Percentiles rank a stretch among this genome's conserved stretches.
phyloP scores from a whole-genome alignment of 768 basidiomycete species.

The Phylloporus scabripes region DNA sequence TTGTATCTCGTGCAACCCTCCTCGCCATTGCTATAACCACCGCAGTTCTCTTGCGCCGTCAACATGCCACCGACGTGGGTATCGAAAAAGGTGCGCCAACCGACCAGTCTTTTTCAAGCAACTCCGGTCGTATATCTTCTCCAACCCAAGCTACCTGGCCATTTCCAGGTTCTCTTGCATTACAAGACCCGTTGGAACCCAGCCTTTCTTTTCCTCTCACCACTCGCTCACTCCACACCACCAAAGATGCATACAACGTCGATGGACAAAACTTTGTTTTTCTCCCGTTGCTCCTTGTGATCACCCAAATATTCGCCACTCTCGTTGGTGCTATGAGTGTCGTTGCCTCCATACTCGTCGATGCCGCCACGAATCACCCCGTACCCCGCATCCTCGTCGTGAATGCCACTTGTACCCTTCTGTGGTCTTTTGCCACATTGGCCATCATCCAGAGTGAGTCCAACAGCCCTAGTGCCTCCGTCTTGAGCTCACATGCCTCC shows the following conservation, averaged over 20 bases:
- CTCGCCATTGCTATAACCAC: constrained; percentile 13
- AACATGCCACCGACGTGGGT: not conserved
- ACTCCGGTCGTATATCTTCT: constrained; percentile 22
- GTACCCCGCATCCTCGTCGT: constrained; percentile 13
- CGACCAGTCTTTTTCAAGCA: constrained; percentile 2
- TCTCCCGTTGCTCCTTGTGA: constrained; percentile 11
- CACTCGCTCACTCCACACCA: not conserved
- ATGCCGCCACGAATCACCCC: not conserved
- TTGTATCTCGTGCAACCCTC: constrained; percentile 19
- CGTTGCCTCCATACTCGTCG: constrained; percentile 8
- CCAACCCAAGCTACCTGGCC: constrained; percentile 30
- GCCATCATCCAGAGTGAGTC: constrained; percentile 22
- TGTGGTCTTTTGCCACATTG: constrained; percentile 23
- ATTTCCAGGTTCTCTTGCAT: constrained; percentile 27
- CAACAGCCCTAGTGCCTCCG: not conserved
- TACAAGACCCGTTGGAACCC: constrained; percentile 3
- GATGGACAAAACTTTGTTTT: not conserved
- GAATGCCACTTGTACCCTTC: constrained; percentile 15
- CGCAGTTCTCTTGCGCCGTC: constrained; percentile 5
- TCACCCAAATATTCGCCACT: constrained; percentile 20
- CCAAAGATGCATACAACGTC: not conserved
- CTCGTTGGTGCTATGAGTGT: constrained; percentile 22
- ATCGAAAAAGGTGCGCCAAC: constrained; percentile 13
- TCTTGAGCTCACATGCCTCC: constrained; percentile 1
- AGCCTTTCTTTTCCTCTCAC: constrained; percentile 5